Percentiles rank a stretch among this genome's conserved stretches.
These are phyloP conservation scores for Ettlia oleoabundans DNA, from an alignment of 139 green algal species.

Conservation along the genomic window DNA sequence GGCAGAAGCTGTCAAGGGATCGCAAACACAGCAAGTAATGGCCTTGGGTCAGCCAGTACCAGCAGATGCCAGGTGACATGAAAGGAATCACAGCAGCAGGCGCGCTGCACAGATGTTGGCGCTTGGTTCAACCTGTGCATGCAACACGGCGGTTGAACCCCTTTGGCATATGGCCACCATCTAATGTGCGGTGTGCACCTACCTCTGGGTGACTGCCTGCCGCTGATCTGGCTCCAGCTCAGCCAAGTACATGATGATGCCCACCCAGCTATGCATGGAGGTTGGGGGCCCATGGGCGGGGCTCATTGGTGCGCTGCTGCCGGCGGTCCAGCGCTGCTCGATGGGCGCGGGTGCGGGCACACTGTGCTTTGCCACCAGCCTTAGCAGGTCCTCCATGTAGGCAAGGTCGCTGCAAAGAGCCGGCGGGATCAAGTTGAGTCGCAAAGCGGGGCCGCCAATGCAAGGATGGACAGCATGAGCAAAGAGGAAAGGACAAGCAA, in stretches of 20 bases:
- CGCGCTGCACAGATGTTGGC: not conserved
- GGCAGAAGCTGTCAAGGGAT: no score
- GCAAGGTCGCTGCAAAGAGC: conserved; percentile 56
- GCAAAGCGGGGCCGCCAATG: no score
- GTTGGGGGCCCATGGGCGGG: conserved; percentile 57
- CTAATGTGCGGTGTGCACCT: conserved; percentile 5
- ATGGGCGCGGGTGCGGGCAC: conserved; percentile 91
- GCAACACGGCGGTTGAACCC: not conserved
- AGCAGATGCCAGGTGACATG: not conserved
- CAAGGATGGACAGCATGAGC: not conserved
- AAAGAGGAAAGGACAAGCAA: no score
- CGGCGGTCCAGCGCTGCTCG: conserved; percentile 94
- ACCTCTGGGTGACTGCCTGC: conserved; percentile 75
- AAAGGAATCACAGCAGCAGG: not conserved
- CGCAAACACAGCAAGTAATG: no score
- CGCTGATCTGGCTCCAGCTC: conserved; percentile 59
- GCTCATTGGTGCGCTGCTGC: conserved; percentile 74
- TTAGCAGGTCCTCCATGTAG: conserved; percentile 84
- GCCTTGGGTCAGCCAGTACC: no score
- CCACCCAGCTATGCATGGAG: conserved; percentile 83
- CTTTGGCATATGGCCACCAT: no score
- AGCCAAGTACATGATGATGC: conserved; percentile 98
- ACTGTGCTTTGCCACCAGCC: conserved; percentile 60
- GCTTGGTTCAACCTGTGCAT: not conserved
- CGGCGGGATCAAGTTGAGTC: no score